These are phyloP conservation scores for Crithidia acanthocephali DNA, from an alignment of 208 protist species.

Conservation along the genomic window DNA sequence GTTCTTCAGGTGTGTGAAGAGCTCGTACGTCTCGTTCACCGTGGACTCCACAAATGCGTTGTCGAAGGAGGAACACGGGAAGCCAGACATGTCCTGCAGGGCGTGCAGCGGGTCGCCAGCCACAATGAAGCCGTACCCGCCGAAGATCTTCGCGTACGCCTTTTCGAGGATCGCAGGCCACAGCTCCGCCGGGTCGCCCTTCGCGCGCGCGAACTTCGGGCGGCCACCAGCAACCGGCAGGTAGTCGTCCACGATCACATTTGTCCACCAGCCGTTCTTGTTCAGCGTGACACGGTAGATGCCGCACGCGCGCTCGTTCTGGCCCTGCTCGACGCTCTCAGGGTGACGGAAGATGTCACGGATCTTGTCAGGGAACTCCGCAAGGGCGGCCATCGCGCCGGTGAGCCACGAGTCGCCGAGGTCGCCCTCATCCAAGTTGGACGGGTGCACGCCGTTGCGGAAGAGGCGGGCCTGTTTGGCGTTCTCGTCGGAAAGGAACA, in stretches of 20 bases:
- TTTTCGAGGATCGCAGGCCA: constrained; percentile 89
- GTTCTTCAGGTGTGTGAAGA: constrained; percentile 51
- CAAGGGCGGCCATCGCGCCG: constrained; percentile 61
- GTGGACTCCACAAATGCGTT: constrained; percentile 60
- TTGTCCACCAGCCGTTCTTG: constrained; percentile 91
- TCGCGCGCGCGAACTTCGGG: constrained; percentile 67
- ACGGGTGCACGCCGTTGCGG: constrained; percentile 73
- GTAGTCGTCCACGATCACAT: constrained; percentile 89
- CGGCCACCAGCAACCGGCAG: constrained; percentile 65
- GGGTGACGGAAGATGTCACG: constrained; percentile 78
- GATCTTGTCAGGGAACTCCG: constrained; percentile 72
- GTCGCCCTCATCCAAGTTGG: constrained; percentile 80
- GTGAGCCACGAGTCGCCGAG: constrained; percentile 86
- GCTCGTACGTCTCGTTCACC: constrained; percentile 48
- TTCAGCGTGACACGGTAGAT: constrained; percentile 84
- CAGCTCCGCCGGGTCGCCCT: constrained; percentile 70
- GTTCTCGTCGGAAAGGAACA: constrained; percentile 82
- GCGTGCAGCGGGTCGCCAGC: constrained; percentile 78
- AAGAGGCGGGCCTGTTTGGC: constrained; percentile 72
- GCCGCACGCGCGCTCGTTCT: constrained; percentile 60
- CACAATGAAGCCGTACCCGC: constrained; percentile 79
- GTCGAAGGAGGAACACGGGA: constrained; percentile 74
- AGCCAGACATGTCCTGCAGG: constrained; percentile 80
- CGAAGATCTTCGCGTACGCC: constrained; percentile 90
- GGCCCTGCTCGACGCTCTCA: constrained; percentile 49